Conservation (phyloP, 1,284 basidiomycete species). For the Ustilago bromivora region DNA sequence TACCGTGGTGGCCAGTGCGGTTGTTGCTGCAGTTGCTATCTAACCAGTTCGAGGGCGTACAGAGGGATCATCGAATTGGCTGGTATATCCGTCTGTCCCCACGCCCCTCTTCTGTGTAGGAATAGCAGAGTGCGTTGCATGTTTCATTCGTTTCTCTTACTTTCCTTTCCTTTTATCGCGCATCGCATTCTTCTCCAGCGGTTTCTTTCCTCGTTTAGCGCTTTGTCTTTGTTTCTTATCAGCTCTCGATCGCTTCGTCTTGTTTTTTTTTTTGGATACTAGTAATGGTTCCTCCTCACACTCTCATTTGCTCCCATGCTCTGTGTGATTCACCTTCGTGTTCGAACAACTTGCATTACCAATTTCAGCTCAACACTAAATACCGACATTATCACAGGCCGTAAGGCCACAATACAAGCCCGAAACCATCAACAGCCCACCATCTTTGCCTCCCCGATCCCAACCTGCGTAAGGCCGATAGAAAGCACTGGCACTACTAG, state of each 20-base stretch:
- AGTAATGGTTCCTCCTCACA: constrained; percentile 24
- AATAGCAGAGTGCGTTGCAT: neutral
- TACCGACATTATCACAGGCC: constrained; percentile 26
- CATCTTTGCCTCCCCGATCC: neutral
- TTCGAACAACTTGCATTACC: neutral
- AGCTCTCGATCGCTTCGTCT: neutral
- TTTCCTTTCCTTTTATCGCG: constrained; percentile 4
- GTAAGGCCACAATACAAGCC: constrained; percentile 25
- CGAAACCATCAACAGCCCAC: constrained; percentile 33
- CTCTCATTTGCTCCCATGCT: neutral
- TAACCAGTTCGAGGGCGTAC: neutral
- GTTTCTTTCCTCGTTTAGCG: neutral
- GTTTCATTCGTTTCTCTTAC: neutral
- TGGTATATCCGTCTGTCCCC: constrained; percentile 29
- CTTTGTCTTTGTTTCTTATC: constrained; percentile 1
- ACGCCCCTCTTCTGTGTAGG: neutral
- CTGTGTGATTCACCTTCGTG: neutral
- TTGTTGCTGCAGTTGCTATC: constrained; percentile 26
- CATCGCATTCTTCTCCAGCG: neutral
- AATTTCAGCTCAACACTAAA: neutral
- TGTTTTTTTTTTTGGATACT: neutral
- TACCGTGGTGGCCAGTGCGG: constrained; percentile 20
- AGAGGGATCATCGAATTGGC: constrained; percentile 13
- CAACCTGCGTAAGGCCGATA: neutral
- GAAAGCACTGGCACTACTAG: constrained; percentile 18